Base-by-base conservation (phyloP, 2,329 filamentous ascomycete genomes). In the Fusarium sambucinum region DNA sequence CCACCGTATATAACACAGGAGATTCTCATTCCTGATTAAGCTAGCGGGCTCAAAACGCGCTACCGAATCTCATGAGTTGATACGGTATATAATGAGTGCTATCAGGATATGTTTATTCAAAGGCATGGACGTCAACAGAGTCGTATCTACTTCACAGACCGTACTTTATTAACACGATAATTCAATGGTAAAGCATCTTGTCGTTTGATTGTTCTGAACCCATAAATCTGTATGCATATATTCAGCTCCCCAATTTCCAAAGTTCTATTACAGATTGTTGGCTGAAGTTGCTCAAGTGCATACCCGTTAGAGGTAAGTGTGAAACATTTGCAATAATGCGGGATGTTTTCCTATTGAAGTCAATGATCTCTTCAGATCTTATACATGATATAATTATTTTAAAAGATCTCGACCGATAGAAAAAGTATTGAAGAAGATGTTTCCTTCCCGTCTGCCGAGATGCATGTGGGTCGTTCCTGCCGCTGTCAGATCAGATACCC, bases 381-480 rank as follows among this genome's bases (percentile, higher is more conserved):
- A 17, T n/a, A 25, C 16, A 42, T 29, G 7, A 30, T 29, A 11
- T 19, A 19, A 16, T 16, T 21, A 19, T 12, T 33, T 3, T 19
- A 4, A 30, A 45, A 30, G 25, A 19, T 19, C 27, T 19, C 12
- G 12, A 13, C 7, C 17, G 14, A 19, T 13, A 17, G 40, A 45
- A 12, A 14, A 9, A 30, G 25, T 19, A 29, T 19, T 30, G 7
- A 27, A 19, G 12, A 19, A 21, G 19, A 17, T 17, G 25, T 7
- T 30, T 40, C 35, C 21, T 27, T 23, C 40, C 40, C 21, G 23
- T 19, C 21, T 29, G 32, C 58, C 51, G 38, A 48, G 27, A 41
- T 14, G 10, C 16, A 37, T 46, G 64, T 68, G 65, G 65, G 61
- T 48, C 66, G 53, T 53, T 54, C 61, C 37, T 60, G 33, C 37